phyloP scores from a whole-genome alignment of 768 basidiomycete species.

The Pulveroboletus sp. region DNA sequence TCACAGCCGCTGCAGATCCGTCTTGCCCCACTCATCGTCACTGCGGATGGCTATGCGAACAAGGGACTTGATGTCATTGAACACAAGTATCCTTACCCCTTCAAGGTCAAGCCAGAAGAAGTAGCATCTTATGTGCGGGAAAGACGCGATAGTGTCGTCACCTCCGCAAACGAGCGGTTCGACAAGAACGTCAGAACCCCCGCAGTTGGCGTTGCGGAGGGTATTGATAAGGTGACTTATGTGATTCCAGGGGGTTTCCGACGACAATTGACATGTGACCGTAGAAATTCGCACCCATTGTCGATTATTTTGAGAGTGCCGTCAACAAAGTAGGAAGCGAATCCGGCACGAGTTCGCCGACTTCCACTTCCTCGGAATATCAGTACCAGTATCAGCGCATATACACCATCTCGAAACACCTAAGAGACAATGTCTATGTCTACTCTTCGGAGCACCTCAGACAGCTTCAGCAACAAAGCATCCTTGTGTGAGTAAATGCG shows the following conservation, averaged over 20 bases:
- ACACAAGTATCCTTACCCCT: conserved; percentile 70
- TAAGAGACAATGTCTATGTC: conserved; percentile 56
- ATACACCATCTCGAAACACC: conserved; percentile 55
- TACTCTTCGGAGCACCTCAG: conserved; percentile 71
- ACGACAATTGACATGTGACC: conserved; percentile 8
- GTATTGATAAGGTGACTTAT: conserved; percentile 62
- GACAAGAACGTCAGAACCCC: conserved; percentile 63
- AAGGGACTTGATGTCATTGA: conserved; percentile 71
- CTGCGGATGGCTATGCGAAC: conserved; percentile 65
- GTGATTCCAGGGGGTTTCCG: conserved; percentile 11
- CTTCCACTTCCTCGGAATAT: conserved; percentile 46
- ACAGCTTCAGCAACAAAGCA: conserved; percentile 61
- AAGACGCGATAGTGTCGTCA: conserved; percentile 49
- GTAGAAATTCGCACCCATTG: conserved; percentile 68
- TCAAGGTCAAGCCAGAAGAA: conserved; percentile 69
- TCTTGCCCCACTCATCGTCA: conserved; percentile 60
- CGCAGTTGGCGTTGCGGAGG: conserved; percentile 56
- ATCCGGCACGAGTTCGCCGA: conserved; percentile 41
- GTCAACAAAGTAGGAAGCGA: conserved; percentile 46
- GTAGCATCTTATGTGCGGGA: conserved; percentile 57
- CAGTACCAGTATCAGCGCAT: conserved; percentile 80
- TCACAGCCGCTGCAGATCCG: conserved; percentile 62
- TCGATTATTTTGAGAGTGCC: conserved; percentile 64
- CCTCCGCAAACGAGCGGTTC: conserved; percentile 55
- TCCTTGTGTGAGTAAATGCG: conserved; percentile 48